Conservation (phyloP, 495 filamentous ascomycete genomes). For the Pseudotulostoma volvatum region DNA sequence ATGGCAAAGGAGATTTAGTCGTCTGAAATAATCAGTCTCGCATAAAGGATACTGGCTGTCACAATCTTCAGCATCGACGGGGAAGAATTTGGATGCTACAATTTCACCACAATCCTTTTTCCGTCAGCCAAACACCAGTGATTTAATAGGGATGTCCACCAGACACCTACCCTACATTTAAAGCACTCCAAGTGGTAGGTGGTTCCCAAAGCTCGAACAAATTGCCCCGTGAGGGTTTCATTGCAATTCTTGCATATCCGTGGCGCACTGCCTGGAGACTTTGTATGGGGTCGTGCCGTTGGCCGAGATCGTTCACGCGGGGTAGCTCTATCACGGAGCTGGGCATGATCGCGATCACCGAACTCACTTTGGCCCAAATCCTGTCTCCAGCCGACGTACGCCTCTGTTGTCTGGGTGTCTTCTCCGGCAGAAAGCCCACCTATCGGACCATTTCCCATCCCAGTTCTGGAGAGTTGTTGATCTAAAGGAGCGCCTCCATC, state of each 20-base stretch:
- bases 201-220: conserved; percentile 78
- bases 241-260: conserved; percentile 79
- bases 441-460: conserved; percentile 16
- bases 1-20: conserved; percentile 78
- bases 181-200: conserved; percentile 98
- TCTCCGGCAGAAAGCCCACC: conserved; percentile 6
- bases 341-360: conserved; percentile 17
- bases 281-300: conserved; percentile 26
- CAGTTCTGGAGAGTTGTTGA: conserved; percentile 22
- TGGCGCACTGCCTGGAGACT: conserved; percentile 23
- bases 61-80: conserved; percentile 75
- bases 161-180: conserved; percentile 67
- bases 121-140: no score
- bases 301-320: conserved; percentile 29
- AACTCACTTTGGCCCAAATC: conserved; percentile 13
- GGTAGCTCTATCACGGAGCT: conserved; percentile 21
- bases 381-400: conserved; percentile 17
- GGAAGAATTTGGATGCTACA: conserved; percentile 97
- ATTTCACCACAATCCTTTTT: conserved; percentile 91
- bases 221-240: conserved; percentile 77
- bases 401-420: conserved; percentile 14
- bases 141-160: neutral
- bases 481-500: conserved; percentile 30
- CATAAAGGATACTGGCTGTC: conserved; percentile 85
- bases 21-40: conserved; percentile 94